Percentiles rank a stretch among this genome's conserved stretches.
phyloP scores from a whole-genome alignment of 768 basidiomycete species.

The Fistulinella prunicolor region DNA sequence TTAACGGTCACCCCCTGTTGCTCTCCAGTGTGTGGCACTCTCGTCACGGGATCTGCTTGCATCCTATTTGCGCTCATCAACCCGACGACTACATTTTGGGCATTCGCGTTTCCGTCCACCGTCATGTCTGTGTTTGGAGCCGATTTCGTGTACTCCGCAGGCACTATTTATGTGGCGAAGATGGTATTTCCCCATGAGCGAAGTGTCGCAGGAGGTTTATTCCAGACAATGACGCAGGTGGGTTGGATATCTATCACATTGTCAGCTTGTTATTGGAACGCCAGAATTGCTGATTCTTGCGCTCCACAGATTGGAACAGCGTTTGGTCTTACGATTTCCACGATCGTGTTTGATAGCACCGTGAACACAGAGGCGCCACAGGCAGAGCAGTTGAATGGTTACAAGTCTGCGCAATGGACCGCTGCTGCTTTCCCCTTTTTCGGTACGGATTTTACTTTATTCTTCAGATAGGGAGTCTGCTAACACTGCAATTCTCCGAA shows the following conservation, averaged over 20 bases:
- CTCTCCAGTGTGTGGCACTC: conserved; percentile 48
- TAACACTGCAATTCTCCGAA: conserved; percentile 6
- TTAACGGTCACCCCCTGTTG: not conserved
- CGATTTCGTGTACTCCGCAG: conserved; percentile 72
- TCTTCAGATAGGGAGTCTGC: not conserved
- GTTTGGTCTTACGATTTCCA: conserved; percentile 67
- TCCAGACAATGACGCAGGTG: conserved; percentile 78
- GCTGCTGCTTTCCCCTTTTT: conserved; percentile 58
- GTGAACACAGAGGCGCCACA: conserved; percentile 14
- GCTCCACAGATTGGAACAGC: conserved; percentile 56
- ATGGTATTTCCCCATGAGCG: conserved; percentile 67
- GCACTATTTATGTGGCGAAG: conserved; percentile 73
- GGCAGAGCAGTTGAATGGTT: conserved; percentile 46
- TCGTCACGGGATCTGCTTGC: conserved; percentile 54
- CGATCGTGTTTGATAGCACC: conserved; percentile 66
- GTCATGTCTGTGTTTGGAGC: conserved; percentile 67
- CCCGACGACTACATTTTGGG: conserved; percentile 63
- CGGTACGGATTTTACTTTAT: conserved; percentile 35
- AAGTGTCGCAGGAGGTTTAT: conserved; percentile 69
- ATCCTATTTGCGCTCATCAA: conserved; percentile 69
- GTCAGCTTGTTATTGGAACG: not conserved
- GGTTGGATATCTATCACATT: too few species aligned
- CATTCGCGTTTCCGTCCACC: conserved; percentile 69
- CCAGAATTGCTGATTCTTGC: not conserved
- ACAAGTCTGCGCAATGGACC: conserved; percentile 64